Percentiles rank a stretch among this genome's conserved stretches.
Conservation (phyloP, 805 yeast genomes). For the Dipodascus albidus region DNA sequence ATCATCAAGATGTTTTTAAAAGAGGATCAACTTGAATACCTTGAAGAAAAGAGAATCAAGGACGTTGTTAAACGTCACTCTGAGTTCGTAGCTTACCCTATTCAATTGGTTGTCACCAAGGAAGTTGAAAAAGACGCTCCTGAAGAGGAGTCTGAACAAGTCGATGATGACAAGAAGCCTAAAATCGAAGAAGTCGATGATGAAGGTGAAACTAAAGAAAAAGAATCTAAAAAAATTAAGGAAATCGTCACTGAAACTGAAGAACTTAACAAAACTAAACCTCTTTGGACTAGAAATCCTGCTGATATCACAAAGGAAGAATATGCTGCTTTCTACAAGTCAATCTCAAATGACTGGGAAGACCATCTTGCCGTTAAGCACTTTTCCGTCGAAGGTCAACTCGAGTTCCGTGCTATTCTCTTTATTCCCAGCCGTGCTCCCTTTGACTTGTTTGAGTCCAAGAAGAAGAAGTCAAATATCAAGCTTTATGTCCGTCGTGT, state of each 20-base stretch:
- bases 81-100: conserved; percentile 98
- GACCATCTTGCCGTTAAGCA: conserved; percentile 99
- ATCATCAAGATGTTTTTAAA: conserved; percentile 89
- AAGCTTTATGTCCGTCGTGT: conserved; percentile 98
- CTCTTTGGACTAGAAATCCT: conserved; percentile 99
- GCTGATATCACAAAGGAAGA: conserved; percentile 95
- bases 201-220: conserved; percentile 58
- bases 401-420: conserved; percentile 96
- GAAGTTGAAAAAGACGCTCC: conserved; percentile 98
- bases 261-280: conserved; percentile 98
- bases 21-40: conserved; percentile 97
- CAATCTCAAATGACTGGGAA: conserved; percentile 99
- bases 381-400: conserved; percentile 99
- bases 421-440: conserved; percentile 99
- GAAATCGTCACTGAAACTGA: conserved; percentile 92
- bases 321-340: conserved; percentile 98
- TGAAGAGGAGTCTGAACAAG: conserved; percentile 39
- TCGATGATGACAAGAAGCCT: conserved; percentile 58
- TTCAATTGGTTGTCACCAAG: conserved; percentile 95
- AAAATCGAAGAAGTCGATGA: conserved; percentile 67
- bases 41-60: conserved; percentile 98
- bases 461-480: conserved; percentile 98
- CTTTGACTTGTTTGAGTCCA: conserved; percentile 92
- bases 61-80: conserved; percentile 99
- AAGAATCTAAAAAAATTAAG: conserved; percentile 81